Evolutionary conservation across 495 filamentous ascomycete species (phyloP).

Genomic region (Glonium stellatum): DNA sequence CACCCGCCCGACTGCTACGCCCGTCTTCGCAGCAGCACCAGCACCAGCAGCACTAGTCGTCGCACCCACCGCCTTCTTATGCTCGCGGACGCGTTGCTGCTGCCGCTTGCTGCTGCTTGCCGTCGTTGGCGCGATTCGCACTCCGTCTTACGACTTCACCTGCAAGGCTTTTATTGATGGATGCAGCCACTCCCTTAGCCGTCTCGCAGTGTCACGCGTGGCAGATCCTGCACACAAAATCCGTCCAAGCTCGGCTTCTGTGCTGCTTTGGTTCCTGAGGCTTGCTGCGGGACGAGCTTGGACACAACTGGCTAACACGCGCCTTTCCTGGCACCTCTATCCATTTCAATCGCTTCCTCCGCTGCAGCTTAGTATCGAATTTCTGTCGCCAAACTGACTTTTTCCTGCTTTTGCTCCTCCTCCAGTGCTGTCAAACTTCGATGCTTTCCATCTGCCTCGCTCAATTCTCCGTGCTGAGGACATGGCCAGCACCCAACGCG

Average conservation of each 20-base stretch:
- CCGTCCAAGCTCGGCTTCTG: not conserved
- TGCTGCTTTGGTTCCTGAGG: not conserved
- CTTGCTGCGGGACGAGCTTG: not conserved
- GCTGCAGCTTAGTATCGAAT: not conserved
- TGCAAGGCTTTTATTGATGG: conserved; percentile 2
- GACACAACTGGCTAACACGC: not conserved
- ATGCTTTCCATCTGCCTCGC: not conserved
- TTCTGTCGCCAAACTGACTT: not conserved
- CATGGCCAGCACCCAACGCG: not conserved
- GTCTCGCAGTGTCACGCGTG: not conserved
- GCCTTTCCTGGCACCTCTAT: not conserved
- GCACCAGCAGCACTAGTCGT: too few relatives aligned
- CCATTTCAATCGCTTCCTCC: not conserved
- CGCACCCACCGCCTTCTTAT: not conserved
- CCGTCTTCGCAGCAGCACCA: not conserved
- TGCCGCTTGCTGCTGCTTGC: not conserved
- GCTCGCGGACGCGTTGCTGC: not conserved
- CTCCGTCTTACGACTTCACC: not conserved
- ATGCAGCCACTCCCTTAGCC: conserved; percentile 1
- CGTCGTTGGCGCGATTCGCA: not conserved
- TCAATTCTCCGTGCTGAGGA: not conserved
- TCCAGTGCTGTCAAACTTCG: not conserved
- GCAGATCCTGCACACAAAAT: not conserved
- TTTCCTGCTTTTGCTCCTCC: not conserved
- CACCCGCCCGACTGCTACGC: not conserved